phyloP scores from a whole-genome alignment of 345 rosid species.

The Kernera saxatilis region DNA sequence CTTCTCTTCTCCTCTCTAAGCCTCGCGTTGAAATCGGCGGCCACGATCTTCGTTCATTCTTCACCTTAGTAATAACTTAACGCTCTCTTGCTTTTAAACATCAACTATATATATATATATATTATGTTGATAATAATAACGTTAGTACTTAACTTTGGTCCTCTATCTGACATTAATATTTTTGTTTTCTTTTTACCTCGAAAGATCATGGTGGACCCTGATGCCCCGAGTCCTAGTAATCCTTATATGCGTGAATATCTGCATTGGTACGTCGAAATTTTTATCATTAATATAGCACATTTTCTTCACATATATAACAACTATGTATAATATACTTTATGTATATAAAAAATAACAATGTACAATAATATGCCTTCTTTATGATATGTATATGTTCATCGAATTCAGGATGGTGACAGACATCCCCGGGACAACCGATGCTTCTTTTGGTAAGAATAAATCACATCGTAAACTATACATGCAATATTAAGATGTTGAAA shows the following conservation, averaged over 20 bases:
- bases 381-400: neutral
- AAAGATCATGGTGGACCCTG: conserved; percentile 90
- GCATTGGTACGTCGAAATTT: conserved; percentile 50
- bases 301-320: neutral
- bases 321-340: neutral
- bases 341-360: neutral
- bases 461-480: neutral
- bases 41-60: conserved; percentile 66
- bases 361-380: neutral
- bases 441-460: conserved; percentile 60
- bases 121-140: neutral
- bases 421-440: conserved; percentile 90
- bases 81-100: neutral
- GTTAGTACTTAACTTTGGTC: neutral
- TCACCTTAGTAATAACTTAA: conserved; percentile 46
- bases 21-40: conserved; percentile 83
- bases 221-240: conserved; percentile 93
- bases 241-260: conserved; percentile 76
- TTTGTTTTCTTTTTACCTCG: neutral
- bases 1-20: conserved; percentile 39
- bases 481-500: neutral
- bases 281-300: neutral
- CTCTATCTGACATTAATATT: neutral
- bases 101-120: neutral
- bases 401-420: conserved; percentile 79